Conservation (phyloP, 495 filamentous ascomycete species). For the Aspergillus cristatus region DNA sequence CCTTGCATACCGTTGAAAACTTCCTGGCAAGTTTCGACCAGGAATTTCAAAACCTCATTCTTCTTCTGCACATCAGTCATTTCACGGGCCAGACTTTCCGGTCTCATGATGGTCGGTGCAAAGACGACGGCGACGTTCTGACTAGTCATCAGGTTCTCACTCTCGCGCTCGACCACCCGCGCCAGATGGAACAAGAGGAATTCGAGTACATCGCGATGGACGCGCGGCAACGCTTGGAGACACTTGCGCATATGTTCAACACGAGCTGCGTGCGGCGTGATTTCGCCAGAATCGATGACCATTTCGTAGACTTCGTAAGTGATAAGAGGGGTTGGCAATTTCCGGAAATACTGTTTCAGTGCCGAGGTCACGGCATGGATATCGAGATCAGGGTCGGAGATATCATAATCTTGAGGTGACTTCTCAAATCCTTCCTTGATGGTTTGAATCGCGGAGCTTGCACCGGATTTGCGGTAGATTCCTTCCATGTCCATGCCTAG, state of each 20-base stretch:
- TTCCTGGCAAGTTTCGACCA: constrained; percentile 76
- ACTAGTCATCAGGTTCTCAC: constrained; percentile 88
- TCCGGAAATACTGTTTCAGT: constrained; percentile 96
- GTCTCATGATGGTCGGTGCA: constrained; percentile 93
- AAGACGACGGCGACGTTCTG: constrained; percentile 96
- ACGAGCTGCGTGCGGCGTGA: constrained; percentile 33
- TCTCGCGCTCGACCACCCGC: constrained; percentile 72
- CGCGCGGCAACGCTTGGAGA: constrained; percentile 65
- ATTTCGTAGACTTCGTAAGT: constrained; percentile 89
- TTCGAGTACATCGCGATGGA: constrained; percentile 82
- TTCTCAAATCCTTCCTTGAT: constrained; percentile 89
- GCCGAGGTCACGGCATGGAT: constrained; percentile 94
- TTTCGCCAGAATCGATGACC: constrained; percentile 62
- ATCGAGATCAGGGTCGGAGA: constrained; percentile 86
- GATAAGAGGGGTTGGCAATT: constrained; percentile 81
- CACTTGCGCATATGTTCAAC: constrained; percentile 59
- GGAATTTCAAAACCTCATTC: constrained; percentile 79
- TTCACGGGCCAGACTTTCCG: constrained; percentile 77
- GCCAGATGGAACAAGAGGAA: constrained; percentile 91
- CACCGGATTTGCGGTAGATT: constrained; percentile 96
- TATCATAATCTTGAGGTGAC: constrained; percentile 62
- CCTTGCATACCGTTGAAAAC: constrained; percentile 53
- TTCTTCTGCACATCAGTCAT: constrained; percentile 94
- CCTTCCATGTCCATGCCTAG: constrained; percentile 96
- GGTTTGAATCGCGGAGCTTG: constrained; percentile 72